A percentile compares a stretch with the other conserved stretches of the same genome.
Conservation (phyloP, 2,329 filamentous ascomycete species). For the Coniochaeta sp. region DNA sequence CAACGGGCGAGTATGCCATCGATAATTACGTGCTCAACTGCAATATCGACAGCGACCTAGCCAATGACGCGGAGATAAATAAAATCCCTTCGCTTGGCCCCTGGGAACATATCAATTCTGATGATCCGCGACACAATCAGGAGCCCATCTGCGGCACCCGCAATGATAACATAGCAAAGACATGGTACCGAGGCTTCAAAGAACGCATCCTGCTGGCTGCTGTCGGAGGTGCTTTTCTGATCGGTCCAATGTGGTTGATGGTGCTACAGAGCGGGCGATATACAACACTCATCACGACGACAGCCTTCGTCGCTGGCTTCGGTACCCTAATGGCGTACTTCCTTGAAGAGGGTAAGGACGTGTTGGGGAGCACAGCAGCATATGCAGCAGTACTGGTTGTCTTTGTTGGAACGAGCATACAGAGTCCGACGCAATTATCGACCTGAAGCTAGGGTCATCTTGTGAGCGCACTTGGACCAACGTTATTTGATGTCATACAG, state of each 20-base stretch:
- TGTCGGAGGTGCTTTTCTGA: conserved; percentile 10
- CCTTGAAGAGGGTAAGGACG: conserved; percentile 7
- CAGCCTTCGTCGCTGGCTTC: conserved; percentile 11
- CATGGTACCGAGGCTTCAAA: neutral
- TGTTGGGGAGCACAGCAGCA: conserved; percentile 11
- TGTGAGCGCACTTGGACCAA: too few relatives aligned
- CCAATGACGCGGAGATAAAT: neutral
- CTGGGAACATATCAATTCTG: conserved; percentile 3
- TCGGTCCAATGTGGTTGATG: conserved; percentile 17
- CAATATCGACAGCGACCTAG: neutral
- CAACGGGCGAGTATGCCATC: conserved; percentile 8
- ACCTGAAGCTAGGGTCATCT: neutral
- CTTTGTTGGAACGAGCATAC: conserved; percentile 6
- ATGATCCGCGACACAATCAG: neutral
- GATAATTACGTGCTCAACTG: conserved; percentile 9
- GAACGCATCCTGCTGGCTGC: neutral
- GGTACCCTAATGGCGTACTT: conserved; percentile 10
- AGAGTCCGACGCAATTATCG: neutral
- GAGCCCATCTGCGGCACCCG: conserved; percentile 7
- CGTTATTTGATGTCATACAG: too few relatives aligned
- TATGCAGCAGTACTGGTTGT: conserved; percentile 7
- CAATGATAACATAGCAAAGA: neutral
- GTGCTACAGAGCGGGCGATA: conserved; percentile 6
- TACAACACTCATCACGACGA: conserved; percentile 7
- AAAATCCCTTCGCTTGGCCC: neutral